These are phyloP conservation scores for Glebionis coronaria DNA, from an alignment of 129 eudicot species.

Conservation along the genomic window DNA sequence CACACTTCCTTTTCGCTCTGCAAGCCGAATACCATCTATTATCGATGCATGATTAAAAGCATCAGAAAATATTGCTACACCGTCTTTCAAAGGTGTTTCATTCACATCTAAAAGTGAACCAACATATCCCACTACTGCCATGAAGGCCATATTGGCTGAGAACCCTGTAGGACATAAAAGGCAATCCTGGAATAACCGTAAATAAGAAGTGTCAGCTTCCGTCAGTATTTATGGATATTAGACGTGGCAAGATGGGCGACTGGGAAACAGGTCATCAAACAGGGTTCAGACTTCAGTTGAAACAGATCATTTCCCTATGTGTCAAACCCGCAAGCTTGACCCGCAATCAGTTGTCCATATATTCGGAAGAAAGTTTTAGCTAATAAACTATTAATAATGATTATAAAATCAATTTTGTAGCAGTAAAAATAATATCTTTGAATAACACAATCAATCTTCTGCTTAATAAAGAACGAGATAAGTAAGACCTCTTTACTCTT, in stretches of 20 bases:
- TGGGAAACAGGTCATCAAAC: too few species aligned
- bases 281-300: too few species aligned
- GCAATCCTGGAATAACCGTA: conserved; percentile 71
- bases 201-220: conserved; percentile 18
- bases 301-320: too few species aligned
- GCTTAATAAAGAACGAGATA: conserved; percentile 8
- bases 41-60: conserved; percentile 94
- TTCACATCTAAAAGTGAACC: conserved; percentile 52
- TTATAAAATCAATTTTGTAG: too few species aligned
- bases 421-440: too few species aligned
- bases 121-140: conserved; percentile 80
- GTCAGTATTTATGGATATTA: background rate
- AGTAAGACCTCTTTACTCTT: conserved; percentile 84
- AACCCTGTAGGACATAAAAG: conserved; percentile 99
- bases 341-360: too few species aligned
- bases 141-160: conserved; percentile 97
- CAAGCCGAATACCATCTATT: conserved; percentile 94
- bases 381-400: too few species aligned
- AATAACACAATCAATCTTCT: background rate
- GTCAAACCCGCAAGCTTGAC: too few species aligned
- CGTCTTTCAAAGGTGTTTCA: conserved; percentile 41
- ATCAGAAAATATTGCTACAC: conserved; percentile 92
- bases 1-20: conserved; percentile 58
- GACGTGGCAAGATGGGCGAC: background rate
- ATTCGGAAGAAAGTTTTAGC: too few species aligned